These are phyloP conservation scores for Cubamyces lactineus DNA, from an alignment of 768 basidiomycete genomes.

Conservation along the genomic window DNA sequence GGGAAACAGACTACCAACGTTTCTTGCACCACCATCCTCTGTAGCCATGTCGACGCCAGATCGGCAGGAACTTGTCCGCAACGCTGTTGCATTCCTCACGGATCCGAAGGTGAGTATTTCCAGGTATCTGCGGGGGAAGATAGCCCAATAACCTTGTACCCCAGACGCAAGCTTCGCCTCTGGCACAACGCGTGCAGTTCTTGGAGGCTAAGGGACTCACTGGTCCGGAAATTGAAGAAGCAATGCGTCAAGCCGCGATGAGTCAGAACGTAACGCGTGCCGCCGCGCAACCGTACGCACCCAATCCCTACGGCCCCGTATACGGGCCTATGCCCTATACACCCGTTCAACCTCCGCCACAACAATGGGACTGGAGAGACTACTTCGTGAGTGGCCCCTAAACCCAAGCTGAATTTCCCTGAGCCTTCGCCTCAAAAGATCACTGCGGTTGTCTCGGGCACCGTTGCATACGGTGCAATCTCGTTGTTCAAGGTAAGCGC, in stretches of 20 bases:
- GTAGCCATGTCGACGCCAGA: slow-evolving; percentile 53
- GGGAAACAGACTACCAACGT: slow-evolving; percentile 4
- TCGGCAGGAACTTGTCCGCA: slow-evolving; percentile 73
- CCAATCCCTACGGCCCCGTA: slow-evolving; percentile 40
- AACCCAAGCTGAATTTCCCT: slow-evolving; percentile 30
- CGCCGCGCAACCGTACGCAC: slow-evolving; percentile 25
- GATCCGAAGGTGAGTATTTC: slow-evolving; percentile 69
- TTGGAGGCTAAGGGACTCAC: slow-evolving; percentile 94
- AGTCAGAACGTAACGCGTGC: slow-evolving; percentile 27
- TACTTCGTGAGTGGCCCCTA: slow-evolving; percentile 74
- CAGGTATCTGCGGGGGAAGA: neutral
- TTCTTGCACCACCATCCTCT: neutral
- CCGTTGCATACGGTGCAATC: slow-evolving; percentile 77
- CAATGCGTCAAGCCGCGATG: slow-evolving; percentile 64
- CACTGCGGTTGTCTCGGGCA: slow-evolving; percentile 88
- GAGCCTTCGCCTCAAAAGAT: slow-evolving; percentile 56
- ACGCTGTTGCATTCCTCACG: slow-evolving; percentile 83
- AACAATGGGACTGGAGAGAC: slow-evolving; percentile 92
- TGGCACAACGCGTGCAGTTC: slow-evolving; percentile 88
- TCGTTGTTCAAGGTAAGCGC: slow-evolving; percentile 72
- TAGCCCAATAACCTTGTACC: neutral
- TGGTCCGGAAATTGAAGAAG: slow-evolving; percentile 81
- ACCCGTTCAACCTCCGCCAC: slow-evolving; percentile 44
- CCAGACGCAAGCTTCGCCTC: slow-evolving; percentile 75
- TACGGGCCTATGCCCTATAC: slow-evolving; percentile 50